Percentiles rank a stretch among this genome's conserved stretches.
phyloP scores from a whole-genome alignment of 164 flowering plant genomes.

The Annona cherimola region DNA sequence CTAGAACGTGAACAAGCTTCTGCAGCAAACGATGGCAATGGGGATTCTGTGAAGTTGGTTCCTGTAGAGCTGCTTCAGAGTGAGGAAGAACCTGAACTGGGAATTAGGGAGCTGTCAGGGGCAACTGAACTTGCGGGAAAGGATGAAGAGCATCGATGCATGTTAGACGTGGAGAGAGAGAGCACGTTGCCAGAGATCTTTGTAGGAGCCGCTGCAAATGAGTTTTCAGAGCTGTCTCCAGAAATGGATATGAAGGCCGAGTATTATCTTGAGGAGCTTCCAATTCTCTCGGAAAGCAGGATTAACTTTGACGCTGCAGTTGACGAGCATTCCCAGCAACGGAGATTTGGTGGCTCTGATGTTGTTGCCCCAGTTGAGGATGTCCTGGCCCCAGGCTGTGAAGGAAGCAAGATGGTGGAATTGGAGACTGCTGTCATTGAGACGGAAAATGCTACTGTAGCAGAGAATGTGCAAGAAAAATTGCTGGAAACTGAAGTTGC shows the following conservation, averaged over 20 bases:
- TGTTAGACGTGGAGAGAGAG: background rate
- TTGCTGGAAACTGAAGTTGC: background rate
- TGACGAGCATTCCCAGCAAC: background rate
- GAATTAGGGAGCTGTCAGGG: background rate
- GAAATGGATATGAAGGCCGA: background rate
- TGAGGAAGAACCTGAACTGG: background rate
- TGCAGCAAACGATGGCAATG: background rate
- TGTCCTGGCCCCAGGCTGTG: background rate
- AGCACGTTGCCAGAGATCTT: background rate
- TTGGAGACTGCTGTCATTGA: background rate
- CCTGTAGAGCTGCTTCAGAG: background rate
- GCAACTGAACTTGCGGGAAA: background rate
- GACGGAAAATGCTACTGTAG: background rate
- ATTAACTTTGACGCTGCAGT: background rate
- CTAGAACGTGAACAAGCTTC: background rate
- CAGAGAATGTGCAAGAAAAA: background rate
- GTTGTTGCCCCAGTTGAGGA: background rate
- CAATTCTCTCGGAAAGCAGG: background rate
- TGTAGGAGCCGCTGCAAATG: background rate
- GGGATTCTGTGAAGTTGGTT: background rate
- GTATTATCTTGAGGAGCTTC: background rate
- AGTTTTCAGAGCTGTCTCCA: background rate
- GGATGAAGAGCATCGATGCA: background rate
- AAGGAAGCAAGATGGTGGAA: background rate
- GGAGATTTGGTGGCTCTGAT: background rate